These are phyloP conservation scores for Xylaria sp. DNA, from an alignment of 2,329 filamentous ascomycete species.

Conservation along the genomic window DNA sequence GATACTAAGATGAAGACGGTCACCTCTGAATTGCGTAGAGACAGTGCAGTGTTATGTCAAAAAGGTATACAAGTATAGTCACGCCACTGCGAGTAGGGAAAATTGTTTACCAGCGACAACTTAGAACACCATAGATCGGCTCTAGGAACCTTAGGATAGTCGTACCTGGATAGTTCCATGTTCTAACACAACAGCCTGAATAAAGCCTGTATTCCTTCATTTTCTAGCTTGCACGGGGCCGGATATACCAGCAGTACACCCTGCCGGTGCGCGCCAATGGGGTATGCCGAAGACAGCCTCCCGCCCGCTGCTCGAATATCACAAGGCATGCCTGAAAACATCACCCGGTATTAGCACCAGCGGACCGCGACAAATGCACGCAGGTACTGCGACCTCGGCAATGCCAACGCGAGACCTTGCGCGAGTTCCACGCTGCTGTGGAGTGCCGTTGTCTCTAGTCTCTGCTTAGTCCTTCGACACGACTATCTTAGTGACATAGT, in stretches of 20 bases:
- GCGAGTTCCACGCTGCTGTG: background rate
- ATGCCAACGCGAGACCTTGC: background rate
- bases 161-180: no score
- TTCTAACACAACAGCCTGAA: constrained; percentile 20
- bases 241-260: background rate
- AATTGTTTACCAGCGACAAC: background rate
- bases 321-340: constrained; percentile 1
- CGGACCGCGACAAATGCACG: background rate
- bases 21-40: background rate
- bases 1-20: background rate
- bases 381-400: constrained; percentile 8
- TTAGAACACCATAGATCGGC: background rate
- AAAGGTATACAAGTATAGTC: background rate
- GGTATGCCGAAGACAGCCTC: background rate
- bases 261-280: constrained; percentile 15
- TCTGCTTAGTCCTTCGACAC: background rate
- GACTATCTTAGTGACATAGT: constrained; percentile 3
- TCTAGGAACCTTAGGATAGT: background rate
- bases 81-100: background rate
- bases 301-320: background rate
- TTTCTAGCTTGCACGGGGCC: constrained; percentile 9
- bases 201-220: background rate
- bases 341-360: constrained; percentile 5
- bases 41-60: background rate
- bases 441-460: background rate